Evolutionary conservation across 805 yeast species (phyloP).

Genomic region (Kuraishia hungarica): DNA sequence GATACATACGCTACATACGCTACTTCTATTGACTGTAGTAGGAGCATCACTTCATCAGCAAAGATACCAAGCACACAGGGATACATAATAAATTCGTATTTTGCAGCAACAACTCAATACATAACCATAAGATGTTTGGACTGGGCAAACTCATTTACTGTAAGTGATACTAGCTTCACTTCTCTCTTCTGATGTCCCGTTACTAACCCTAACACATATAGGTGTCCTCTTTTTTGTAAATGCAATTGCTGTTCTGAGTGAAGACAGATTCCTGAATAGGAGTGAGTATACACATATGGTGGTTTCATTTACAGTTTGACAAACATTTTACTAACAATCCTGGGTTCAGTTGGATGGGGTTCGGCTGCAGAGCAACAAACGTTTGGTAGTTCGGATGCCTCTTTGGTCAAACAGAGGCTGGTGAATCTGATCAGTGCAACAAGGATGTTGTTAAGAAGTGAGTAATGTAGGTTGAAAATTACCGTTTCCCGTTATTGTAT

Average conservation of each 20-base stretch:
- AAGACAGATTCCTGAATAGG: constrained; percentile 51
- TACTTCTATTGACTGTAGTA: no score
- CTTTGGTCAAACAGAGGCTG: constrained; percentile 33
- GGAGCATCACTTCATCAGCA: no score
- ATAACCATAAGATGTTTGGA: constrained; percentile 39
- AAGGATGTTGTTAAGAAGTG: constrained; percentile 40
- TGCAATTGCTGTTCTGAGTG: constrained; percentile 51
- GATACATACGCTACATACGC: no score
- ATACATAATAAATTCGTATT: no score
- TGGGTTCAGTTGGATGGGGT: constrained; percentile 18
- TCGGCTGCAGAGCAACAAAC: constrained; percentile 5
- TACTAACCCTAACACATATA: constrained; percentile 11
- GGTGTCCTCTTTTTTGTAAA: constrained; percentile 42
- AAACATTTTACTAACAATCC: constrained; percentile 3
- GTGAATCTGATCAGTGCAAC: constrained; percentile 51
- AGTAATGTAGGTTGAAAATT: neutral
- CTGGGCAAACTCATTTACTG: constrained; percentile 44
- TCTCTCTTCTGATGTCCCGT: neutral
- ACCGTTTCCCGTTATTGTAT: no score
- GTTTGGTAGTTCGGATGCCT: constrained; percentile 8
- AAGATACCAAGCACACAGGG: no score
- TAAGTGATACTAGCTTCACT: constrained; percentile 11
- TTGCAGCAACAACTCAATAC: no score
- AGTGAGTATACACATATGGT: constrained; percentile 20
- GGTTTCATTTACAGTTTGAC: constrained; percentile 3